Conservation (phyloP, 208 protist genomes). For the Crithidia acanthocephali region DNA sequence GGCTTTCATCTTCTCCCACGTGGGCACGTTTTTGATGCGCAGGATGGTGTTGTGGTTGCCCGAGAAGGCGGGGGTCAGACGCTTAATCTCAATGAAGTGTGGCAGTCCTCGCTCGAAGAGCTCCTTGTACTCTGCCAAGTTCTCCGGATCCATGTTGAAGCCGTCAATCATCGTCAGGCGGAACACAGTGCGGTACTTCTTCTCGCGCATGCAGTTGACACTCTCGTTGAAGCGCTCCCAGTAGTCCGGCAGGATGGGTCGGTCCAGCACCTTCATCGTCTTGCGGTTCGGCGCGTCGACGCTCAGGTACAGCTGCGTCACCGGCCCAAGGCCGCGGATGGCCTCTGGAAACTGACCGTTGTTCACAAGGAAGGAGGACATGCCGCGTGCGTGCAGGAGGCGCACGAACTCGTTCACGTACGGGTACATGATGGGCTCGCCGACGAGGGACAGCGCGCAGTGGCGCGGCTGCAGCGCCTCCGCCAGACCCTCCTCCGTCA, state of each 20-base stretch:
- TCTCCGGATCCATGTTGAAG: constrained; percentile 92
- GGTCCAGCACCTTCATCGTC: constrained; percentile 92
- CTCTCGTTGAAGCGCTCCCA: constrained; percentile 95
- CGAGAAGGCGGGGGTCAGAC: constrained; percentile 93
- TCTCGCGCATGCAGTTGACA: constrained; percentile 87
- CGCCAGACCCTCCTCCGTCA: constrained; percentile 73
- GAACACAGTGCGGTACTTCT: constrained; percentile 95
- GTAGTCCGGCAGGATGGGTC: constrained; percentile 93
- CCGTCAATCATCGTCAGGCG: constrained; percentile 96
- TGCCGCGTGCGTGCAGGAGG: constrained; percentile 72
- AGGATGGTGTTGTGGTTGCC: constrained; percentile 78
- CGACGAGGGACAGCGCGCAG: constrained; percentile 96
- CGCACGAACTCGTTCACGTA: constrained; percentile 94
- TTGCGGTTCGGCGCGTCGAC: constrained; percentile 93
- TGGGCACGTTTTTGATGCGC: constrained; percentile 94
- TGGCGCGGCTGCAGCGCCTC: constrained; percentile 90
- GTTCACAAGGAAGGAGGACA: constrained; percentile 95
- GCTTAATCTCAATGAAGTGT: constrained; percentile 95
- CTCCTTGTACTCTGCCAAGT: constrained; percentile 90
- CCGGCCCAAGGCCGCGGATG: constrained; percentile 59
- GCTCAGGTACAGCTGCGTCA: constrained; percentile 96
- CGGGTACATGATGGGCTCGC: constrained; percentile 96
- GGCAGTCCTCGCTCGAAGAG: constrained; percentile 89
- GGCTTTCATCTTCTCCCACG: constrained; percentile 84
- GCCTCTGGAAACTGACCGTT: constrained; percentile 93